Evolutionary conservation across 495 filamentous ascomycete genomes (phyloP).

Genomic region (Chaetomium tenue): DNA sequence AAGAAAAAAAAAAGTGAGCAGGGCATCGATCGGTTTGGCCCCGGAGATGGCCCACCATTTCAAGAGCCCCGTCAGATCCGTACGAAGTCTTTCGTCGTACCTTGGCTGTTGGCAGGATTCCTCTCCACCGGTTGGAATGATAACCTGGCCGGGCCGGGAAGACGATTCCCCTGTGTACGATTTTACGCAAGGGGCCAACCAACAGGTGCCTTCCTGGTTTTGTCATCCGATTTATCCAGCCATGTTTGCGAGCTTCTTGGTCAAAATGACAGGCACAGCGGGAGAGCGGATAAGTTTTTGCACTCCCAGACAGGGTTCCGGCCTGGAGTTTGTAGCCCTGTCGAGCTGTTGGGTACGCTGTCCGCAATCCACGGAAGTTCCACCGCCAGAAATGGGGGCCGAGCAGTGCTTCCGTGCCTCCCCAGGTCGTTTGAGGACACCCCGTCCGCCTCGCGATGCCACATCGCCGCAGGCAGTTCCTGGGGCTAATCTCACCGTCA

Average conservation of each 20-base stretch:
- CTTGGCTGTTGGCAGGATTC: background rate
- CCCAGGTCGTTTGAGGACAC: constrained; percentile 7
- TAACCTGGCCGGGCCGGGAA: background rate
- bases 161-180: background rate
- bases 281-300: constrained; percentile 2
- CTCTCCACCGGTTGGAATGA: constrained; percentile 14
- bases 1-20: background rate
- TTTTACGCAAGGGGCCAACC: background rate
- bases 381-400: constrained; percentile 6
- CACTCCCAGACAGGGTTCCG: constrained; percentile 1
- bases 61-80: background rate
- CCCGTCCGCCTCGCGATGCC: constrained; percentile 8
- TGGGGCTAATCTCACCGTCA: constrained; percentile 12
- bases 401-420: constrained; percentile 11
- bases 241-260: constrained; percentile 7
- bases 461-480: background rate
- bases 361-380: background rate
- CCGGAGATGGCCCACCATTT: constrained; percentile 7
- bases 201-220: background rate
- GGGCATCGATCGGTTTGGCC: constrained; percentile 3
- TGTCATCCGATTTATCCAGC: constrained; percentile 8
- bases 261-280: background rate
- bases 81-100: background rate
- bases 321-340: background rate
- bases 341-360: constrained; percentile 12